Conservation (phyloP, 768 basidiomycete species). For the Leucosporidium yakuticum region DNA sequence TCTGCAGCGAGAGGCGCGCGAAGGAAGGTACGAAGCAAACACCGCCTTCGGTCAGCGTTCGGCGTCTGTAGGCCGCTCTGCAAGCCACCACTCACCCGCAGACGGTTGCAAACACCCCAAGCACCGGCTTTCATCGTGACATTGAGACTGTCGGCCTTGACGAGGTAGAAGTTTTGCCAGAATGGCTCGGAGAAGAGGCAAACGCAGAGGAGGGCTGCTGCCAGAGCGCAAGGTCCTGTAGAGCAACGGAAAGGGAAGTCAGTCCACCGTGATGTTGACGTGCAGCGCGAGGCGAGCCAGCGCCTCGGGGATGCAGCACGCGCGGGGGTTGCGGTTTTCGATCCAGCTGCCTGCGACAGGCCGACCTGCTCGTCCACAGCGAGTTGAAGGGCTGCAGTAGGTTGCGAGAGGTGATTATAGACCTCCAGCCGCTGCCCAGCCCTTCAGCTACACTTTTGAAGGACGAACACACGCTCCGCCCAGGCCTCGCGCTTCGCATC, state of each 20-base stretch:
- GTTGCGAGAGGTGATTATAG: neutral
- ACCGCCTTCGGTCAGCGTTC: neutral
- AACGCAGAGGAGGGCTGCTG: conserved; percentile 18
- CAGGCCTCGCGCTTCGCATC: no score
- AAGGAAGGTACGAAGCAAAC: neutral
- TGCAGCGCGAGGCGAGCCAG: conserved; percentile 16
- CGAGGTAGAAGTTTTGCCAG: conserved; percentile 35
- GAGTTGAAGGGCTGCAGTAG: neutral
- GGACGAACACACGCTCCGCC: no score
- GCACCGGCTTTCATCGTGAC: conserved; percentile 32
- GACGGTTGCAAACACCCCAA: conserved; percentile 29
- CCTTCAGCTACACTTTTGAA: no score
- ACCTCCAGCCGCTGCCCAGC: no score
- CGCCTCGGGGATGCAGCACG: neutral
- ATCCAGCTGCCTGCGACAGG: neutral
- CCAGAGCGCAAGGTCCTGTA: conserved; percentile 26
- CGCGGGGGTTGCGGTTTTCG: neutral
- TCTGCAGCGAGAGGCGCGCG: conserved; percentile 4
- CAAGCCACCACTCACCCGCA: neutral
- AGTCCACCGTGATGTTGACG: neutral
- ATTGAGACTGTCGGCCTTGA: conserved; percentile 25
- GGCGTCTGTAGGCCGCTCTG: no score
- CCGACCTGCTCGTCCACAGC: neutral
- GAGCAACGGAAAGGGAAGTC: conserved; percentile 21
- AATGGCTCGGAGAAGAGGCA: conserved; percentile 29